phyloP scores from a whole-genome alignment of 768 basidiomycete genomes.

The Mycena polygramma region DNA sequence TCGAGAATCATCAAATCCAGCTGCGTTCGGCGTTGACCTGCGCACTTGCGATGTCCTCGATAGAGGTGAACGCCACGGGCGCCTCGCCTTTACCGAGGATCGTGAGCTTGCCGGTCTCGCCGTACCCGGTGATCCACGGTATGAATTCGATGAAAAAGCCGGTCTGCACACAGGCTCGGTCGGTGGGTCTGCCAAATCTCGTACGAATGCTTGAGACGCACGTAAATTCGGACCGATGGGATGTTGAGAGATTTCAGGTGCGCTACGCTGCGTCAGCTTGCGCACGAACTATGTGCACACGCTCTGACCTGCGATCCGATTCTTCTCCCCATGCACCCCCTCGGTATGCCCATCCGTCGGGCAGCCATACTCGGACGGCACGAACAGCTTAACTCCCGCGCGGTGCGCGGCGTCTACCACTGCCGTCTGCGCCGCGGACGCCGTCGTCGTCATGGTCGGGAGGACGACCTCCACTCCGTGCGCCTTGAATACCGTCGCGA shows the following conservation, averaged over 20 bases:
- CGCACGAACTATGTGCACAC: not conserved
- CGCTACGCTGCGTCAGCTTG: slow-evolving; percentile 35
- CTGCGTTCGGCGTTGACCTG: not conserved
- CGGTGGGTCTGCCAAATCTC: not conserved
- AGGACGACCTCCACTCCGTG: slow-evolving; percentile 52
- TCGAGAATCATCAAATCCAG: not conserved
- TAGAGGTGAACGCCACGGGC: slow-evolving; percentile 46
- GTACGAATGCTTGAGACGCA: slow-evolving; percentile 32
- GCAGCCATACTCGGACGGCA: slow-evolving; percentile 55
- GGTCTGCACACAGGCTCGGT: slow-evolving; percentile 37
- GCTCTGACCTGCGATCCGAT: slow-evolving; percentile 44
- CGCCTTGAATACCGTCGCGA: slow-evolving; percentile 45
- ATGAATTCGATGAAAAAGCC: slow-evolving; percentile 50
- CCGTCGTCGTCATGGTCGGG: slow-evolving; percentile 47
- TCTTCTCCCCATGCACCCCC: slow-evolving; percentile 42
- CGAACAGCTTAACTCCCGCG: slow-evolving; percentile 53
- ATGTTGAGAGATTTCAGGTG: slow-evolving; percentile 48
- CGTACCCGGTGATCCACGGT: slow-evolving; percentile 45
- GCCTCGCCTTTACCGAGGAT: slow-evolving; percentile 47
- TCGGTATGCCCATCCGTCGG: slow-evolving; percentile 48
- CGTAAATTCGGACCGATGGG: slow-evolving; percentile 47
- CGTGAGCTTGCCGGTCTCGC: slow-evolving; percentile 44
- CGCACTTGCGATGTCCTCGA: slow-evolving; percentile 47
- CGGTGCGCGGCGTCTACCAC: slow-evolving; percentile 52
- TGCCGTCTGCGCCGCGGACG: slow-evolving; percentile 39